Evolutionary conservation across 208 protist genomes (phyloP).

Genomic region (Leptomonas pyrrhocoris): DNA sequence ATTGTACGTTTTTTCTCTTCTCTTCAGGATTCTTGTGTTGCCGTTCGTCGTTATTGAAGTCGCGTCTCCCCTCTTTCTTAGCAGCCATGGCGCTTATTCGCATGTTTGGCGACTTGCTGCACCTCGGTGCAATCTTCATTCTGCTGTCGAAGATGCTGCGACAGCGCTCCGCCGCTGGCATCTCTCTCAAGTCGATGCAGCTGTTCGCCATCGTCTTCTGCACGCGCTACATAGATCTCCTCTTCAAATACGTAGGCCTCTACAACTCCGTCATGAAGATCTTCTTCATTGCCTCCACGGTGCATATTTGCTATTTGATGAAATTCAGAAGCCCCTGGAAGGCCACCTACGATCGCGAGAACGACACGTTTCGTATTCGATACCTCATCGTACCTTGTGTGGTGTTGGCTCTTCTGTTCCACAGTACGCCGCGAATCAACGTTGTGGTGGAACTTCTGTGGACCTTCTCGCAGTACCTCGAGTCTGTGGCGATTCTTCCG

Average conservation of each 20-base stretch:
- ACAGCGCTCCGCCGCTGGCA: slow-evolving; percentile 82
- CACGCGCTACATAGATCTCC: slow-evolving; percentile 95
- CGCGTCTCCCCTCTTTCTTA: not conserved
- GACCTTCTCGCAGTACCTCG: slow-evolving; percentile 96
- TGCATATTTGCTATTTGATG: slow-evolving; percentile 95
- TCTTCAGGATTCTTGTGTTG: slow-evolving; percentile 10
- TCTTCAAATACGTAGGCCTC: slow-evolving; percentile 73
- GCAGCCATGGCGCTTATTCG: slow-evolving; percentile 89
- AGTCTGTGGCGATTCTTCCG: slow-evolving; percentile 96
- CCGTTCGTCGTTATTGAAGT: not conserved
- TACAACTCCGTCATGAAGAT: slow-evolving; percentile 97
- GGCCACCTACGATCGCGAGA: slow-evolving; percentile 88
- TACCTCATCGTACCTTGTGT: slow-evolving; percentile 87
- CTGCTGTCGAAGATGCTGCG: slow-evolving; percentile 94
- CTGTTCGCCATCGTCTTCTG: slow-evolving; percentile 94
- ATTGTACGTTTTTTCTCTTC: not conserved
- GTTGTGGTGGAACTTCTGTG: slow-evolving; percentile 88
- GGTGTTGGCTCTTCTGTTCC: slow-evolving; percentile 78
- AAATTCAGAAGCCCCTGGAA: slow-evolving; percentile 89
- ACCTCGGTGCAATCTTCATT: slow-evolving; percentile 92
- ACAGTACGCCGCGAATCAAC: slow-evolving; percentile 37
- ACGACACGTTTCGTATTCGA: slow-evolving; percentile 89
- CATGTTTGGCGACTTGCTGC: slow-evolving; percentile 91
- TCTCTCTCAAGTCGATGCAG: slow-evolving; percentile 95
- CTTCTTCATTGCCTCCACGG: slow-evolving; percentile 89